Conservation (phyloP, 1,284 basidiomycete species). For the Gomphus sp. region DNA sequence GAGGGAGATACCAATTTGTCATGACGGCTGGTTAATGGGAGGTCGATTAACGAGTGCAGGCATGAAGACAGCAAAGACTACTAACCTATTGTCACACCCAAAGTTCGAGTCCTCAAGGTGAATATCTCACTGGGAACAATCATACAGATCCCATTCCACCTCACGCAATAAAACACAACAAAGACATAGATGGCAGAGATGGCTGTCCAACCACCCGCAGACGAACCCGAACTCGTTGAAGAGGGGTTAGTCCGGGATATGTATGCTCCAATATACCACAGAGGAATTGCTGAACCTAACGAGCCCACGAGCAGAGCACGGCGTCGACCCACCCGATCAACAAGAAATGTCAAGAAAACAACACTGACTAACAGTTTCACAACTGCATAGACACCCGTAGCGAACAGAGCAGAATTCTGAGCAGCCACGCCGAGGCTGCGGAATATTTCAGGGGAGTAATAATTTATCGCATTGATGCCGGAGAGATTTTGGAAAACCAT, state of each 20-base stretch:
- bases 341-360: too few species aligned
- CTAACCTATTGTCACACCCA: conserved; percentile 18
- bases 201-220: too few species aligned
- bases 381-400: conserved; percentile 41
- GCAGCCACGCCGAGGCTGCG: conserved; percentile 33
- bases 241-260: not conserved
- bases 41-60: too few species aligned
- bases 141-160: conserved; percentile 16
- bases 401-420: conserved; percentile 28
- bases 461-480: conserved; percentile 34
- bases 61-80: not conserved
- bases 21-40: not conserved
- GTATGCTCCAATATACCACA: conserved; percentile 24
- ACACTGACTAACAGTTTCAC: too few species aligned
- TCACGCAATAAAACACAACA: conserved; percentile 10
- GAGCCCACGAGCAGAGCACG: too few species aligned
- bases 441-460: conserved; percentile 33
- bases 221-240: too few species aligned
- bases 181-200: not conserved
- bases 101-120: conserved; percentile 17
- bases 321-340: too few species aligned
- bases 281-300: conserved; percentile 28
- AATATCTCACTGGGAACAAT: conserved; percentile 1
- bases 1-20: not conserved
- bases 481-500: conserved; percentile 10